Evolutionary conservation across 108 stramenopile species (phyloP).

Genomic region (Stephanodiscus minutulus): DNA sequence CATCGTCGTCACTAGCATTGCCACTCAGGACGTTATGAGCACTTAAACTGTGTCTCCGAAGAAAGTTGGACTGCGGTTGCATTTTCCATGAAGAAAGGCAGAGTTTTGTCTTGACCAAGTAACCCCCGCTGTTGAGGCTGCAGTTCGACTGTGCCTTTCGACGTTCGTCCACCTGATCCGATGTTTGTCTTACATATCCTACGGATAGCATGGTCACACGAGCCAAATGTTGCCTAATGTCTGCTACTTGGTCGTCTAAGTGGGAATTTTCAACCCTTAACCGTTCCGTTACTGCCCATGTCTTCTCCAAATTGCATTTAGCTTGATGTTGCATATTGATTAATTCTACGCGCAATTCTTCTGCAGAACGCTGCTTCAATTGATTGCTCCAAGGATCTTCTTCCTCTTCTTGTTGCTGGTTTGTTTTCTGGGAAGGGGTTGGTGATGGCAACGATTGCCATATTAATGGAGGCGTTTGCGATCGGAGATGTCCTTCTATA

Average conservation of each 20-base stretch:
- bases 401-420: background rate
- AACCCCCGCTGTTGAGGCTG: too few relatives aligned
- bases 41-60: too few relatives aligned
- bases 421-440: background rate
- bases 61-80: too few relatives aligned
- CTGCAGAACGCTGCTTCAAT: conserved; percentile 7
- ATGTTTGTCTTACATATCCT: too few relatives aligned
- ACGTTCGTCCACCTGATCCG: too few relatives aligned
- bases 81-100: too few relatives aligned
- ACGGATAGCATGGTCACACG: background rate
- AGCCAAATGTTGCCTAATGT: conserved; percentile 5
- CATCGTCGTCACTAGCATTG: too few relatives aligned
- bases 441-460: background rate
- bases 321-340: conserved; percentile 19
- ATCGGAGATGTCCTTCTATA: background rate
- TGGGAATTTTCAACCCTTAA: conserved; percentile 12
- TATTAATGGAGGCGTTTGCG: background rate
- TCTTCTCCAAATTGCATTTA: conserved; percentile 25
- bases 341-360: conserved; percentile 24
- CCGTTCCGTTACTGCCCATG: conserved; percentile 31
- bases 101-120: too few relatives aligned
- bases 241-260: conserved; percentile 13
- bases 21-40: too few relatives aligned
- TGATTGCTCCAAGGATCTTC: conserved; percentile 24
- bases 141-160: too few relatives aligned